phyloP scores from a whole-genome alignment of 2,329 filamentous ascomycete species.

The Chaetomium sp. region DNA sequence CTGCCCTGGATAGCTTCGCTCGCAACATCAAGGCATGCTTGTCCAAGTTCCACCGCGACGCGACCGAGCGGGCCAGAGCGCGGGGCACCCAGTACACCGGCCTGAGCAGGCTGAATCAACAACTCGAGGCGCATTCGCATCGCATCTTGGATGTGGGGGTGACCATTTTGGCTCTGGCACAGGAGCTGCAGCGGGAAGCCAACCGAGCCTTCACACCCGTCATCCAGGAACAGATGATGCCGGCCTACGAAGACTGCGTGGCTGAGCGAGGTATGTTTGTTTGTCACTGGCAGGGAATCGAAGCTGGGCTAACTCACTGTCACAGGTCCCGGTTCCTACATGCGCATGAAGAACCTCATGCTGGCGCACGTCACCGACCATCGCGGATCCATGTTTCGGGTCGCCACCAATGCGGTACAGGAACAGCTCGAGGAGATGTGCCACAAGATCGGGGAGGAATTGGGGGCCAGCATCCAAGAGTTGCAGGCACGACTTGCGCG shows the following conservation, averaged over 20 bases:
- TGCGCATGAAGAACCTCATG: conserved; percentile 37
- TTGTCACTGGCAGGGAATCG: neutral
- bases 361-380: conserved; percentile 28
- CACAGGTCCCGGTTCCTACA: conserved; percentile 32
- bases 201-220: conserved; percentile 34
- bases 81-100: conserved; percentile 22
- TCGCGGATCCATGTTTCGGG: conserved; percentile 31
- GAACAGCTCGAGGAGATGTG: conserved; percentile 30
- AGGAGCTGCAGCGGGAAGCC: conserved; percentile 35
- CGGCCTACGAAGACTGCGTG: conserved; percentile 31
- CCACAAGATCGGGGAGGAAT: conserved; percentile 3
- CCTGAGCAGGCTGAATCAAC: conserved; percentile 33
- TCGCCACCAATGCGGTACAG: conserved; percentile 31
- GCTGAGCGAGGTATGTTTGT: conserved; percentile 26
- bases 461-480: conserved; percentile 22
- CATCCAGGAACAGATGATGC: conserved; percentile 33
- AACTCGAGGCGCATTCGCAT: conserved; percentile 30
- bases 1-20: conserved; percentile 18
- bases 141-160: conserved; percentile 27
- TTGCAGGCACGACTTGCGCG: conserved; percentile 17
- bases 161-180: conserved; percentile 8
- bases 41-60: conserved; percentile 29
- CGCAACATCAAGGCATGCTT: conserved; percentile 13
- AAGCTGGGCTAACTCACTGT: neutral
- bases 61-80: conserved; percentile 20